Base-by-base conservation (phyloP, 31 red algal species). In the Odonthalia washingtoniensis region DNA sequence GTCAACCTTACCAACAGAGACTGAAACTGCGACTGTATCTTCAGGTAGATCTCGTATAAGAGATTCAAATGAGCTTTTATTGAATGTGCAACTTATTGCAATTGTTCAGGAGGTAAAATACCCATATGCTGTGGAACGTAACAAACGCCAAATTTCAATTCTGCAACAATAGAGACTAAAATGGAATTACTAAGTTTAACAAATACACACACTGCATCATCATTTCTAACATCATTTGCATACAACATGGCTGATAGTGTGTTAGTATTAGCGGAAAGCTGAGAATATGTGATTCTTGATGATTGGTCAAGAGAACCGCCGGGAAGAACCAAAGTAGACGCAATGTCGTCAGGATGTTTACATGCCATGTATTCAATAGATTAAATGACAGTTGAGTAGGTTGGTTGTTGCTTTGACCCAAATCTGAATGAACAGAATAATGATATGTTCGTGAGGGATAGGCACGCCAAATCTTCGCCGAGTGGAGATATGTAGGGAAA, bases 121-220 rank as follows among this genome's bases (percentile, higher is more conserved):
- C 70, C 65, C 1, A 74, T 64, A 46, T 85, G 62, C 64, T 85
- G 82, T 38, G 85, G 85, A 28, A 87, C 53, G 39, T 87, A 87
- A 70, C 39, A 61, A 24, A 74, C 85, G 27, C 85, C 85, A 49
- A 77, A 9, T 69, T 78, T 46, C 17, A 87, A 12, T n/a, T 52
- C n/a, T 65, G 74, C 85, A 33, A 87, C 40, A 16, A 87, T 78
- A 42, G 74, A 38, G 46, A 85, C 82, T 42, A 85, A 33, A 65
- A 85, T 85, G 5, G 66, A 45, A 40, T 62, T n/a, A 3, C 69
- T 45, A 1, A 65, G 66, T 28, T 42, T 72, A 38, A 75, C 46
- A 64, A 73, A 85, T 33, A 87, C 1, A 49, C 74, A 77, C 0
- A 87, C 85, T 36, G 74, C 40, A 34, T 79, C 73, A 4, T 70